Base-by-base conservation (phyloP, 495 filamentous ascomycete species). In the Penicillium bialowiezense region DNA sequence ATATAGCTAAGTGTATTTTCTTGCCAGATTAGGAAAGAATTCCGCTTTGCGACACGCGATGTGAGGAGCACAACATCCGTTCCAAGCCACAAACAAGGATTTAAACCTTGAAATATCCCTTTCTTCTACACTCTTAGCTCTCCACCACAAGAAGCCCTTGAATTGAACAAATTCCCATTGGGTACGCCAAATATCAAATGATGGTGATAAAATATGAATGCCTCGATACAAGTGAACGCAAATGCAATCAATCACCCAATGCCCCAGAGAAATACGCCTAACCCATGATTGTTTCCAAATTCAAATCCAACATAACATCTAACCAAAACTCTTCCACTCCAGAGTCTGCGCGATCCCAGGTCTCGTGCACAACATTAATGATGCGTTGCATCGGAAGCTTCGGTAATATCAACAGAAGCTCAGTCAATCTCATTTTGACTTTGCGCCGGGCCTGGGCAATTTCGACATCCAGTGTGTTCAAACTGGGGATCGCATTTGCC, bases 231-330 rank as follows among this genome's bases (percentile, higher is more conserved):
- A 3, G 29, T 8, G 5, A 32, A 32, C 5, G 12, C 29, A 32
- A 7, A 32, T 8, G 12, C 29, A 10, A 7, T 10, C 3, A 7
- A 3, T 7, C 3, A 5, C 12, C 7, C 5, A 13, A 32, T 32
- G 10, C 5, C 7, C 29, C 29, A 4, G 12, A 10, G 5, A 32
- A 3, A 7, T 10, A 10, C 29, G 36, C 26, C 48, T 41, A 62
- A 29, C 58, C 58, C 59, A 62, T 59, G 8, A 62, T 62, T 8
- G 59, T 62, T 44, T 59, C 59, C 35, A 62, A 54, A 24, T 56
- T 56, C 13, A 41, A 38, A 29, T 62, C 59, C 40, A 62, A 34
- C 59, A 62, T 62, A 33, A 56, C 42, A 50, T 62, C 59, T 34
- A 62, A 17, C 59, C 59, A 62, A 35, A 56, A 62, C 24, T 46